phyloP scores from a whole-genome alignment of 1,284 basidiomycete genomes.

The Ustilago shanxiensis region DNA sequence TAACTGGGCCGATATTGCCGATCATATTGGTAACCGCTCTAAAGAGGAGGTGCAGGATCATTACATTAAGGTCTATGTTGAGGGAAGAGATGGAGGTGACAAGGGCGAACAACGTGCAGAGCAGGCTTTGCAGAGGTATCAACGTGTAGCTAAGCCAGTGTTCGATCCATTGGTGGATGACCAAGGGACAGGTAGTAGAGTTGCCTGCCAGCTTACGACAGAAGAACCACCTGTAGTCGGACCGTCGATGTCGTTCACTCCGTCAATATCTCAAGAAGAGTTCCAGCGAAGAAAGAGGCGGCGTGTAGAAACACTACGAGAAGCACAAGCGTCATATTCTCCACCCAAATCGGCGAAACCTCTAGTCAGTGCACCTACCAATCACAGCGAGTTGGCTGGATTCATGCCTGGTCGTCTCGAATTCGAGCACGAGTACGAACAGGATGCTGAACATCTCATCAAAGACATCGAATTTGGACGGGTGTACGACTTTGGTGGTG shows the following conservation, averaged over 20 bases:
- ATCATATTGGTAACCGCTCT: constrained; percentile 92
- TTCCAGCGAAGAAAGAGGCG: constrained; percentile 65
- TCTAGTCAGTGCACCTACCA: constrained; percentile 91
- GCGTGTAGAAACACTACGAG: constrained; percentile 63
- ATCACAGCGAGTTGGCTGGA: constrained; percentile 87
- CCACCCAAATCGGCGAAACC: constrained; percentile 73
- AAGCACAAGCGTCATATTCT: constrained; percentile 59
- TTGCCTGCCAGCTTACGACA: constrained; percentile 39
- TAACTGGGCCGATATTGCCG: constrained; percentile 97
- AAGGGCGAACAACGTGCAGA: constrained; percentile 57
- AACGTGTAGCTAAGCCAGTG: constrained; percentile 14
- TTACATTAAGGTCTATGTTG: constrained; percentile 86
- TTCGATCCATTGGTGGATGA: constrained; percentile 41
- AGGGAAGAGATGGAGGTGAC: constrained; percentile 63
- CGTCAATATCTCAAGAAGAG: constrained; percentile 59
- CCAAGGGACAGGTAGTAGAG: constrained; percentile 47
- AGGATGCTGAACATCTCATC: constrained; percentile 90
- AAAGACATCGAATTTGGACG: constrained; percentile 97
- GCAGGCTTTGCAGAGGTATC: constrained; percentile 37
- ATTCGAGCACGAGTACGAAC: constrained; percentile 94
- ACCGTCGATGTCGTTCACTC: constrained; percentile 57
- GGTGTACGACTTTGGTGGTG: constrained; percentile 86
- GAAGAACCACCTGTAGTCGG: constrained; percentile 62
- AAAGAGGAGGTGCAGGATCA: constrained; percentile 95
- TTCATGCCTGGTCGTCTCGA: constrained; percentile 96